Conservation (phyloP, 1,284 basidiomycete genomes). For the Phellinidium pouzarii region DNA sequence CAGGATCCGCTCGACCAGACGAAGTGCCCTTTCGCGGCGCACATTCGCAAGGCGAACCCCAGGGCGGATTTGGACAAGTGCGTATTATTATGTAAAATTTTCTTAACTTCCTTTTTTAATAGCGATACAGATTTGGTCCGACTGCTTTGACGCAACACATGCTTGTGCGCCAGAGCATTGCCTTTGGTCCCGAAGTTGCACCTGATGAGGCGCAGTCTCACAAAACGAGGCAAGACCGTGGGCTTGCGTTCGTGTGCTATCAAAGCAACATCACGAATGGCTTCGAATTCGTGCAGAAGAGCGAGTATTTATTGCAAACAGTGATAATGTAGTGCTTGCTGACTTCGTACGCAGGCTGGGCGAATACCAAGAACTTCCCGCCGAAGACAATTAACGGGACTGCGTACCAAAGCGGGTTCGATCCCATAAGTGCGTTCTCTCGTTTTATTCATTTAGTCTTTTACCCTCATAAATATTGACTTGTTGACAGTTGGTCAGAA, state of each 20-base stretch:
- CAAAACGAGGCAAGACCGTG: constrained; percentile 38
- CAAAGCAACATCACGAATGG: constrained; percentile 40
- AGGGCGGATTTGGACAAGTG: constrained; percentile 35
- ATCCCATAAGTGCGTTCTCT: constrained; percentile 23
- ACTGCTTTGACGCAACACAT: constrained; percentile 22
- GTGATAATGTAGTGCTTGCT: background rate
- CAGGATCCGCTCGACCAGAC: constrained; percentile 32
- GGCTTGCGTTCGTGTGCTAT: constrained; percentile 43
- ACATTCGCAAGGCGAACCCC: constrained; percentile 50
- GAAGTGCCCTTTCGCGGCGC: constrained; percentile 49
- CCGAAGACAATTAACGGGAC: constrained; percentile 12
- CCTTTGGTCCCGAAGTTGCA: constrained; percentile 42
- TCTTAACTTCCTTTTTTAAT: background rate
- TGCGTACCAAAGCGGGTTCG: constrained; percentile 24
- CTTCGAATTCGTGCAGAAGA: constrained; percentile 42
- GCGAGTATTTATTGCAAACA: constrained; percentile 1
- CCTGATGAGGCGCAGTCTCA: constrained; percentile 29
- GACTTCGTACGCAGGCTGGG: constrained; percentile 24
- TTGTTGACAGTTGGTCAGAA: constrained; percentile 39
- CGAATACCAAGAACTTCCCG: constrained; percentile 28
- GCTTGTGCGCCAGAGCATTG: constrained; percentile 40
- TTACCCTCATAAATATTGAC: background rate
- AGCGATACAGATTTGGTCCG: background rate
- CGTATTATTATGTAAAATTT: background rate
- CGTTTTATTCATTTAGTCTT: background rate